A percentile compares a stretch with the other conserved stretches of the same genome.
phyloP scores from a whole-genome alignment of 2,329 filamentous ascomycete genomes.

The Plenodomus tracheiphilus region DNA sequence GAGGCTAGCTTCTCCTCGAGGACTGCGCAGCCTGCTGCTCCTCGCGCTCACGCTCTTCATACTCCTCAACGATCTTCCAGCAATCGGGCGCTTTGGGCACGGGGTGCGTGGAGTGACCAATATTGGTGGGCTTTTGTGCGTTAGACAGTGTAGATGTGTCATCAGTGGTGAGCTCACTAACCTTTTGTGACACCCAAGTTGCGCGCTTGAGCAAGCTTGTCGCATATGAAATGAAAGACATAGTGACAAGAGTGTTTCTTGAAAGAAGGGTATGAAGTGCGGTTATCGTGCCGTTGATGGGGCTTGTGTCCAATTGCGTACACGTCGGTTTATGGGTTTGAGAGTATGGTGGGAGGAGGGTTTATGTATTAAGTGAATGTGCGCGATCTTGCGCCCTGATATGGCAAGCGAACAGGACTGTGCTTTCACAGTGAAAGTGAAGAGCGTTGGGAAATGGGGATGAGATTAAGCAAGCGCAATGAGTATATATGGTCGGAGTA shows the following conservation, averaged over 20 bases:
- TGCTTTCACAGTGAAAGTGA: no score
- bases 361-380: no score
- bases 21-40: not conserved
- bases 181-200: not conserved
- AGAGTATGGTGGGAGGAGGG: no score
- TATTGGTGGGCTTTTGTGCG: not conserved
- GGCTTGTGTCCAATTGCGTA: no score
- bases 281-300: no score
- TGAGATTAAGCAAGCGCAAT: no score
- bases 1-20: conserved; percentile 1
- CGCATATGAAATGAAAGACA: not conserved
- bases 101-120: not conserved
- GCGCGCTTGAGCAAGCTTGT: not conserved
- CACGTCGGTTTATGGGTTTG: no score
- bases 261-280: no score
- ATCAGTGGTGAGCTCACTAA: not conserved
- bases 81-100: not conserved
- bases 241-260: not conserved
- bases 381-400: no score
- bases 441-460: no score
- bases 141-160: not conserved
- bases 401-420: no score
- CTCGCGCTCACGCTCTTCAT: not conserved
- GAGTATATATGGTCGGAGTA: no score
- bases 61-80: not conserved